A percentile compares a stretch with the other conserved stretches of the same genome.
phyloP scores from a whole-genome alignment of 352 stramenopile genomes.

The Pythium rishiriense region DNA sequence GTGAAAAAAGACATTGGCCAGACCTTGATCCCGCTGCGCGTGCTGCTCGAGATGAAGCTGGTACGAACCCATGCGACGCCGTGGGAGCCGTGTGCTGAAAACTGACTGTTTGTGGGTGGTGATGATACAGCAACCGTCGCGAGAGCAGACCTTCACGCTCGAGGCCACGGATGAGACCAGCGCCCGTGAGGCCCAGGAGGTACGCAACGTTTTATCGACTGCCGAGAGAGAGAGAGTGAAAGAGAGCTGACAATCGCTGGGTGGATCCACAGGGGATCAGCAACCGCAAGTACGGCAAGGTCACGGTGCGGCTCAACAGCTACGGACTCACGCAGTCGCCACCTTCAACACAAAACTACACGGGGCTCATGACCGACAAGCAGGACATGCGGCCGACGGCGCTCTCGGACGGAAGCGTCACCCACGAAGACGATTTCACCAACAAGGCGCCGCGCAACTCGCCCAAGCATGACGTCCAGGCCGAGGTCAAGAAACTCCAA shows the following conservation, averaged over 20 bases:
- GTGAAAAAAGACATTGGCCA: slow-evolving; percentile 76
- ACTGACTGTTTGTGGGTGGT: not conserved
- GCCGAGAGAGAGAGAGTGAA: not conserved
- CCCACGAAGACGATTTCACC: slow-evolving; percentile 76
- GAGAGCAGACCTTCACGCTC: slow-evolving; percentile 57
- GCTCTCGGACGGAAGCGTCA: slow-evolving; percentile 49
- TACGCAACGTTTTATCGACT: slow-evolving; percentile 4
- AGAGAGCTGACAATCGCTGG: not conserved
- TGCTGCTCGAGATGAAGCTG: slow-evolving; percentile 76
- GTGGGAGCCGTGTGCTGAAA: not conserved
- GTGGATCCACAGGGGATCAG: slow-evolving; percentile 37
- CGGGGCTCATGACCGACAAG: slow-evolving; percentile 34
- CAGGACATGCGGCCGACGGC: slow-evolving; percentile 44
- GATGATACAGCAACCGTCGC: slow-evolving; percentile 47
- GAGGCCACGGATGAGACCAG: slow-evolving; percentile 64
- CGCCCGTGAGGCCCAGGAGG: slow-evolving; percentile 45
- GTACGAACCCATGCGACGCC: slow-evolving; percentile 26
- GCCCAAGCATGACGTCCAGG: slow-evolving; percentile 52
- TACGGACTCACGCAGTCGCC: slow-evolving; percentile 47
- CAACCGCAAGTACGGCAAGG: slow-evolving; percentile 68
- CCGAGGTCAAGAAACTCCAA: slow-evolving; percentile 65
- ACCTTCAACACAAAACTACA: slow-evolving; percentile 47
- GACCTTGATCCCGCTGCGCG: slow-evolving; percentile 57
- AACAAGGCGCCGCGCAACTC: slow-evolving; percentile 36
- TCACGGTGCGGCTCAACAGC: slow-evolving; percentile 66